These are phyloP conservation scores for Verruconis gallopava DNA, from an alignment of 2,329 filamentous ascomycete genomes.

Conservation along the genomic window DNA sequence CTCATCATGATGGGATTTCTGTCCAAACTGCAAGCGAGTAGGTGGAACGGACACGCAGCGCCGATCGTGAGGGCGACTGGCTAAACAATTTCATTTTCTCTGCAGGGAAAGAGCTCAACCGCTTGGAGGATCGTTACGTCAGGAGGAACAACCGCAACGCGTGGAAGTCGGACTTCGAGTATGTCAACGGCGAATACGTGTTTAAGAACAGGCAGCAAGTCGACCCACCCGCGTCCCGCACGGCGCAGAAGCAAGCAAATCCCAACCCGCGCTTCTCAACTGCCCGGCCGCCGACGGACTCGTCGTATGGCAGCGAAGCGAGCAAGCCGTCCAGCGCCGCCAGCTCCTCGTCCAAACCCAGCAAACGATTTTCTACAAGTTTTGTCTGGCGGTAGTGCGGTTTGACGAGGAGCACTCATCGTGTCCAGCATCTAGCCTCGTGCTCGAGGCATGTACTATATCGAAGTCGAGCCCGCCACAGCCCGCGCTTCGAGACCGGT, in stretches of 20 bases:
- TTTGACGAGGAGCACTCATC: too few relatives aligned
- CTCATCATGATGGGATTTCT: too few relatives aligned
- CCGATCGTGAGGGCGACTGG: too few relatives aligned
- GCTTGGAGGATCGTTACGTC: conserved; percentile 89
- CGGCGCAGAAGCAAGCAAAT: conserved; percentile 25
- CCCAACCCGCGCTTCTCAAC: conserved; percentile 21
- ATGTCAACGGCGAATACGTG: conserved; percentile 92
- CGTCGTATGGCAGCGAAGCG: conserved; percentile 14
- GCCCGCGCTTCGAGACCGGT: too few relatives aligned
- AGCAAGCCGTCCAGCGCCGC: conserved; percentile 4
- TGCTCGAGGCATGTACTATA: too few relatives aligned
- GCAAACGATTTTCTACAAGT: not conserved
- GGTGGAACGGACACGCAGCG: too few relatives aligned
- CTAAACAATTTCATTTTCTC: too few relatives aligned
- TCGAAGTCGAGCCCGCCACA: too few relatives aligned
- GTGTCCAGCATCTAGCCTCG: too few relatives aligned
- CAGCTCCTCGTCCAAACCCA: not conserved
- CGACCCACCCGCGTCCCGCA: conserved; percentile 28
- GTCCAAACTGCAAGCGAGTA: too few relatives aligned
- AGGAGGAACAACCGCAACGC: conserved; percentile 80
- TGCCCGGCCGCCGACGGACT: conserved; percentile 15
- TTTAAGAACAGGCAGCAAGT: conserved; percentile 34
- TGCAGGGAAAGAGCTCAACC: conserved; percentile 80
- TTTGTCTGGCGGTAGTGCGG: not conserved
- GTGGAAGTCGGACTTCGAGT: conserved; percentile 78